These are phyloP conservation scores for Actinomortierella wolfii DNA, from an alignment of 371 early-diverging fungal genomes.

Conservation along the genomic window DNA sequence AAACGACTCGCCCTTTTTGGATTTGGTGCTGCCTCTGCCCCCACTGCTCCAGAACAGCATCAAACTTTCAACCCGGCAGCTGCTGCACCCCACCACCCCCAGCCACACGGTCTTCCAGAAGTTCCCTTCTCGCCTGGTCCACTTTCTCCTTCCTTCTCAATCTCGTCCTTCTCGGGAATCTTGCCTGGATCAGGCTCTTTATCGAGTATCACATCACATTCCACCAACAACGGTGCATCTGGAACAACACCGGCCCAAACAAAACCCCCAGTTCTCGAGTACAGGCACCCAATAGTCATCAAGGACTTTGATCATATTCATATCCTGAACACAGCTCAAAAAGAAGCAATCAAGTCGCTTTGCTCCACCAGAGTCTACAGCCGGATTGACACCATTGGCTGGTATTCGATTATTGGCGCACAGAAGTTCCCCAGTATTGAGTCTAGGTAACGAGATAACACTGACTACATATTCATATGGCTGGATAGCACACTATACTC, in stretches of 20 bases:
- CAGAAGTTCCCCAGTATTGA: conserved; percentile 55
- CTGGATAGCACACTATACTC: not conserved
- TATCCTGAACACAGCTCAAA: conserved; percentile 48
- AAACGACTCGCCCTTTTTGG: not conserved
- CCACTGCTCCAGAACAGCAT: conserved; percentile 10
- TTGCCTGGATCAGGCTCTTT: conserved; percentile 31
- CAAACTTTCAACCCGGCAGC: conserved; percentile 28
- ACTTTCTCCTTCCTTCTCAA: conserved; percentile 36
- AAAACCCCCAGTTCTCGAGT: conserved; percentile 31
- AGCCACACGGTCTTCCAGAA: conserved; percentile 3
- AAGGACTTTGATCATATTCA: conserved; percentile 45
- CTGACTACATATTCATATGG: too few species aligned
- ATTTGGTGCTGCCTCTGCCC: conserved; percentile 1
- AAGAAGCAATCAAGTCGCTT: conserved; percentile 51
- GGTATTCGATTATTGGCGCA: conserved; percentile 50
- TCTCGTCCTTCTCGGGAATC: conserved; percentile 35
- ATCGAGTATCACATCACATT: conserved; percentile 13
- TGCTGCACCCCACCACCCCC: conserved; percentile 12
- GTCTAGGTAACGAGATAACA: conserved; percentile 47
- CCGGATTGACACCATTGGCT: conserved; percentile 48
- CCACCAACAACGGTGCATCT: too few species aligned
- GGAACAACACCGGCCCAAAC: conserved; percentile 8
- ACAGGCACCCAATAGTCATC: conserved; percentile 26
- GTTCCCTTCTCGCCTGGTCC: conserved; percentile 14
- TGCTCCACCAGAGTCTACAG: conserved; percentile 47